Conservation (phyloP, 352 stramenopile genomes). For the Phytophthora rubi region DNA sequence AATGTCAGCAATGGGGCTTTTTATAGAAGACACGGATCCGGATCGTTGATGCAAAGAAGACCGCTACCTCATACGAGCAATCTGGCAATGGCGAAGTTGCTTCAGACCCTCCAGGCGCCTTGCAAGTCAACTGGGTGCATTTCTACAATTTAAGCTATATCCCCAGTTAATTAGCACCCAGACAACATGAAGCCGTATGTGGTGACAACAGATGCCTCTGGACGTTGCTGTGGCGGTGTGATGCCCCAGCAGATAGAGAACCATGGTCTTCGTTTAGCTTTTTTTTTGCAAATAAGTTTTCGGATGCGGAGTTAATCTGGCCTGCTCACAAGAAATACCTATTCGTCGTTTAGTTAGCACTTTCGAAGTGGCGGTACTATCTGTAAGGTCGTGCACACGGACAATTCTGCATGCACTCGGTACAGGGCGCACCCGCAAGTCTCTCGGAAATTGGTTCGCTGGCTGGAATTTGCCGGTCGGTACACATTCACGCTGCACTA, state of each 20-base stretch:
- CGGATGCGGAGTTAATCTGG: constrained; percentile 16
- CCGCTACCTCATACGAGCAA: no score
- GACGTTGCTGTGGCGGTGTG: constrained; percentile 15
- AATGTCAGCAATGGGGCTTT: no score
- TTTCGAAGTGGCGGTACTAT: constrained; percentile 23
- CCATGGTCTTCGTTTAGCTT: constrained; percentile 38
- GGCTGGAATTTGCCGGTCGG: neutral
- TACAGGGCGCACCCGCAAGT: constrained; percentile 11
- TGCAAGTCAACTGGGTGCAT: constrained; percentile 11
- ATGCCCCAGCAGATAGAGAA: constrained; percentile 1
- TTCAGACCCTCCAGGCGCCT: no score
- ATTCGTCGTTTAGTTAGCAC: constrained; percentile 20
- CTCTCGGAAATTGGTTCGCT: neutral
- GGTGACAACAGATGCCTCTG: constrained; percentile 41
- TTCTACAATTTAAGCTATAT: constrained; percentile 19
- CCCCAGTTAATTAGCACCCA: constrained; percentile 29
- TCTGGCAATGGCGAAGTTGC: no score
- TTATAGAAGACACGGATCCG: no score
- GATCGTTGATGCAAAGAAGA: no score
- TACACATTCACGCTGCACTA: neutral
- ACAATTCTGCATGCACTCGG: constrained; percentile 7
- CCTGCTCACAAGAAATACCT: constrained; percentile 26
- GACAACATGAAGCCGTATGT: constrained; percentile 31
- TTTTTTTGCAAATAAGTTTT: constrained; percentile 14
- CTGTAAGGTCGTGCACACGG: constrained; percentile 13